phyloP scores from a whole-genome alignment of 1,139 yeast species.

The Kodamaea derodonti region DNA sequence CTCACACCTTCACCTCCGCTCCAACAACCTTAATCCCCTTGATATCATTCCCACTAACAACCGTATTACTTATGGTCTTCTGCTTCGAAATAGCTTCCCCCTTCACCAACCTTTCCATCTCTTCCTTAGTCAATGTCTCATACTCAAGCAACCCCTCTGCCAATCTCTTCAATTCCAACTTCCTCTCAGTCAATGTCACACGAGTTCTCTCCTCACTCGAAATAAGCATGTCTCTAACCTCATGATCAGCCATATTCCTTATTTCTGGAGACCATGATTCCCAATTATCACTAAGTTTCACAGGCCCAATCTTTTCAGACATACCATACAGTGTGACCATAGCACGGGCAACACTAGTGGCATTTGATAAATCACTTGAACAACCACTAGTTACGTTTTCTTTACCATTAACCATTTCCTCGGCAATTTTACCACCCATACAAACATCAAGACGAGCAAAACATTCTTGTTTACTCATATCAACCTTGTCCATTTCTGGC shows the following conservation, averaged over 20 bases:
- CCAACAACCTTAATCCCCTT: slow-evolving; percentile 24
- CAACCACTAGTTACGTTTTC: slow-evolving; percentile 95
- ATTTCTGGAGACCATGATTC: slow-evolving; percentile 89
- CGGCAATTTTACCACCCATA: slow-evolving; percentile 99
- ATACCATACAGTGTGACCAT: slow-evolving; percentile 97
- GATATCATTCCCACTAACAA: slow-evolving; percentile 33
- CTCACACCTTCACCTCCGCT: slow-evolving; percentile 5
- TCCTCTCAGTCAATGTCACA: slow-evolving; percentile 54
- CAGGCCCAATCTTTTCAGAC: slow-evolving; percentile 93
- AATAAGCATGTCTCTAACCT: slow-evolving; percentile 71
- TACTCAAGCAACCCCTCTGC: slow-evolving; percentile 94
- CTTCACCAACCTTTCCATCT: slow-evolving; percentile 77
- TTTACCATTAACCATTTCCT: slow-evolving; percentile 84
- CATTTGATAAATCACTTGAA: slow-evolving; percentile 83
- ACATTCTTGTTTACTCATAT: slow-evolving; percentile 85
- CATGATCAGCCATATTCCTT: slow-evolving; percentile 87
- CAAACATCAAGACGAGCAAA: slow-evolving; percentile 91
- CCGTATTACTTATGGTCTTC: slow-evolving; percentile 69
- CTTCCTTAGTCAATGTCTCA: slow-evolving; percentile 89
- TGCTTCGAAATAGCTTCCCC: slow-evolving; percentile 73
- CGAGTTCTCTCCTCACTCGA: slow-evolving; percentile 81
- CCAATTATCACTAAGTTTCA: slow-evolving; percentile 84
- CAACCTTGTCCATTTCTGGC: slow-evolving; percentile 98
- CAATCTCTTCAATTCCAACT: slow-evolving; percentile 73
- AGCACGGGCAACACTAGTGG: slow-evolving; percentile 90